A percentile compares a stretch with the other conserved stretches of the same genome.
Evolutionary conservation across 75 land plant genomes (phyloP).

Genomic region (Cupressus sempervirens): DNA sequence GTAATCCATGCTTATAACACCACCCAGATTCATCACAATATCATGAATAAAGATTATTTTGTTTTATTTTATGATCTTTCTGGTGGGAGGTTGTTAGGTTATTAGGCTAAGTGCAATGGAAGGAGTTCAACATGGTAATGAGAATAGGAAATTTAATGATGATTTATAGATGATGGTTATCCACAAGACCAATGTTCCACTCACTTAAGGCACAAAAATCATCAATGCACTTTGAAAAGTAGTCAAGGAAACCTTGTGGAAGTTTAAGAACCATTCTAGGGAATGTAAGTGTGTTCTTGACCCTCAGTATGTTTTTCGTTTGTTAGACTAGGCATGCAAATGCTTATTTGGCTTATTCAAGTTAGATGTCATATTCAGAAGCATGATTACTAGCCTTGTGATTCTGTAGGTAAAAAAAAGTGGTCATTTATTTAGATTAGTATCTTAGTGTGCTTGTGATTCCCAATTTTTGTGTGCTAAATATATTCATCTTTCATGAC

Average conservation of each 20-base stretch:
- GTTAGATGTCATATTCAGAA: constrained; percentile 46
- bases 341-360: constrained; percentile 33
- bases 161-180: neutral
- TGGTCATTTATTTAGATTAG: neutral
- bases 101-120: neutral
- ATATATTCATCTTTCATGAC: neutral
- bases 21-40: neutral
- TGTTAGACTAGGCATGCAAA: constrained; percentile 39
- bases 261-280: constrained; percentile 21
- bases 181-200: neutral
- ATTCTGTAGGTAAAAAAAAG: constrained; percentile 30
- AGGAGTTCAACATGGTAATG: too few species aligned
- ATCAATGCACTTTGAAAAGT: neutral
- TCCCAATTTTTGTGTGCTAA: too few species aligned
- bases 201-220: neutral
- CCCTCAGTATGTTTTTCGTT: constrained; percentile 53
- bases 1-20: neutral
- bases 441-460: neutral
- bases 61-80: neutral
- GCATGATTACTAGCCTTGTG: constrained; percentile 73
- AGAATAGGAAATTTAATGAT: neutral
- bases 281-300: constrained; percentile 17
- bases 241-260: constrained; percentile 23
- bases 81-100: neutral
- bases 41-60: neutral